Conservation (phyloP, 75 land plant species). For the Ceratopteris richardii region DNA sequence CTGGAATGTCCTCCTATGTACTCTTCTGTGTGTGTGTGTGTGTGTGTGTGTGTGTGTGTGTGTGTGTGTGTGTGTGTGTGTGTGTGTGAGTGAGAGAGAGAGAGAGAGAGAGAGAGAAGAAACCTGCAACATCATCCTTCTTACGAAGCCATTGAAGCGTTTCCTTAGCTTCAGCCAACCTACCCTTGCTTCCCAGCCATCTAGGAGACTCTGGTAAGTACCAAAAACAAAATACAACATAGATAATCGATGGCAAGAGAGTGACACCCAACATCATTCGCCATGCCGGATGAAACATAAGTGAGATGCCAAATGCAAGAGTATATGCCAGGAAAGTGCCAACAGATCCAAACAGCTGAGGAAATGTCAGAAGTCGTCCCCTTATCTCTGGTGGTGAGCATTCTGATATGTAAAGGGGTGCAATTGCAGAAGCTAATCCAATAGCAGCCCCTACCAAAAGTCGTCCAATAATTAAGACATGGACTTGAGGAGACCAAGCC, state of each 20-base stretch:
- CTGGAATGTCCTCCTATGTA: too few relatives aligned
- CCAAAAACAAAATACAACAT: conserved; percentile 10
- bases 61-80: conserved; percentile 3
- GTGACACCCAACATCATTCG: conserved; percentile 22
- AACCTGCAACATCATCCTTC: conserved; percentile 30
- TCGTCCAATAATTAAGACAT: conserved; percentile 21
- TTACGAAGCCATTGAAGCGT: conserved; percentile 26
- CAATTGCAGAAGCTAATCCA: conserved; percentile 25
- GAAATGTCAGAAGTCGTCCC: conserved; percentile 27
- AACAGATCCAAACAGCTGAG: conserved; percentile 25
- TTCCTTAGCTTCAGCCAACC: conserved; percentile 23
- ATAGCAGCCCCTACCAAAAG: conserved; percentile 18
- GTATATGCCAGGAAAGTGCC: conserved; percentile 29
- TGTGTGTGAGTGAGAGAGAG: conserved; percentile 1
- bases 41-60: too few relatives aligned
- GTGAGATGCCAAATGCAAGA: conserved; percentile 26
- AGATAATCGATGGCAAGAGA: conserved; percentile 11
- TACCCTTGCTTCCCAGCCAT: conserved; percentile 39
- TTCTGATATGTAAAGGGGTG: conserved; percentile 28
- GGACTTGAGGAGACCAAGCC: conserved; percentile 28
- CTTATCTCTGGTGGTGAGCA: conserved; percentile 32
- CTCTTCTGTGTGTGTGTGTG: too few relatives aligned
- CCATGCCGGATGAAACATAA: conserved; percentile 14
- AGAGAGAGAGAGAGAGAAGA: conserved; percentile 14
- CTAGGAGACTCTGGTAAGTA: conserved; percentile 32